A percentile compares a stretch with the other conserved stretches of the same genome.
phyloP scores from a whole-genome alignment of 2,329 filamentous ascomycete genomes.

The Xenoacremonium recifei region DNA sequence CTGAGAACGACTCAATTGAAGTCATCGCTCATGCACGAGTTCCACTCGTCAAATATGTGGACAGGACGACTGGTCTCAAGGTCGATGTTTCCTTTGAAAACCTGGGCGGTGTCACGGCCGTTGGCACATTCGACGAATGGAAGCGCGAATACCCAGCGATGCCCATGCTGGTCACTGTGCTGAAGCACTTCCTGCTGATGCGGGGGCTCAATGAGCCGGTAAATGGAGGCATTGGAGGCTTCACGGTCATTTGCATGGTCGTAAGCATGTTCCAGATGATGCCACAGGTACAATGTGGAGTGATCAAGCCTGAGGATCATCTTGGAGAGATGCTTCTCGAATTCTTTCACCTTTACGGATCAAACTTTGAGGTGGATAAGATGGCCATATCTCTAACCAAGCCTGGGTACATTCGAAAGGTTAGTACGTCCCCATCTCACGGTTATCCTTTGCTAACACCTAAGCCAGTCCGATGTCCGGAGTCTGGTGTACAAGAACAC shows the following conservation, averaged over 20 bases:
- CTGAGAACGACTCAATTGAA: conserved; percentile 58
- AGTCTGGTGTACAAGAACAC: conserved; percentile 56
- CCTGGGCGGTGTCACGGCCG: conserved; percentile 73
- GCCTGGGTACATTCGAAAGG: conserved; percentile 76
- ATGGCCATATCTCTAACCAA: conserved; percentile 76
- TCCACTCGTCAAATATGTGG: conserved; percentile 88
- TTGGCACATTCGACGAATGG: conserved; percentile 79
- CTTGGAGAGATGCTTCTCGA: conserved; percentile 80
- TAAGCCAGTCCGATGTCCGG: conserved; percentile 40
- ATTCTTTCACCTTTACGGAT: conserved; percentile 89
- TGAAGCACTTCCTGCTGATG: conserved; percentile 93
- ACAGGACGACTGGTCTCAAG: conserved; percentile 72
- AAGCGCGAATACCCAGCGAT: conserved; percentile 77
- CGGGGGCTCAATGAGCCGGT: conserved; percentile 88
- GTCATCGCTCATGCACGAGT: conserved; percentile 77
- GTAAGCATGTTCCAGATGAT: conserved; percentile 83
- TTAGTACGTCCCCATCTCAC: conserved; percentile 33
- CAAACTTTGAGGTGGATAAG: conserved; percentile 67
- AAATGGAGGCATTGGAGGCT: conserved; percentile 88
- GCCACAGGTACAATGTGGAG: conserved; percentile 64
- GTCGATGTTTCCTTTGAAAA: conserved; percentile 97
- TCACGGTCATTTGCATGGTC: conserved; percentile 90
- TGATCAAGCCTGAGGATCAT: conserved; percentile 60
- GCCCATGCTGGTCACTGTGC: conserved; percentile 78
- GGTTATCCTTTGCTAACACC: conserved; percentile 2